phyloP scores from a whole-genome alignment of 176 grass and related monocot species.

The Rhynchospora pubera region DNA sequence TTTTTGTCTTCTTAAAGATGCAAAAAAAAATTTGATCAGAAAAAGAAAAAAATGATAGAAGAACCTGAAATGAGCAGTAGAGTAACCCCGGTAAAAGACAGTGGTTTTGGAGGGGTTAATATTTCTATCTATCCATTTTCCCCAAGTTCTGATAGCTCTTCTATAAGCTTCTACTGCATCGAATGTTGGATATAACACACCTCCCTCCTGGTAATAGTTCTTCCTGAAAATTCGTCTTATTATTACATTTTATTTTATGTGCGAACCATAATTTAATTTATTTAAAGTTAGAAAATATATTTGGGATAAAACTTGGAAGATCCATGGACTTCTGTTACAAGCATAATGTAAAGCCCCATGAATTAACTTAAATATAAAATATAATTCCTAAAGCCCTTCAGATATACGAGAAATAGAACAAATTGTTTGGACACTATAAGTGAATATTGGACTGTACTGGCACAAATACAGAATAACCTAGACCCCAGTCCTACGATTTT shows the following conservation, averaged over 20 bases:
- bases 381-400: neutral
- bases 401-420: neutral
- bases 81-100: constrained; percentile 93
- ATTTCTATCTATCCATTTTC: constrained; percentile 73
- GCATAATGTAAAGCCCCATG: neutral
- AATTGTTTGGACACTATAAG: neutral
- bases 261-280: neutral
- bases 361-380: neutral
- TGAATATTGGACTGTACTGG: neutral
- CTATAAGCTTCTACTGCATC: constrained; percentile 72
- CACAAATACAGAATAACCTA: neutral
- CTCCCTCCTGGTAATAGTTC: constrained; percentile 83
- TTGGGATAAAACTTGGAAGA: neutral
- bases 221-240: constrained; percentile 25
- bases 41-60: neutral
- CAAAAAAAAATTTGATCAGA: neutral
- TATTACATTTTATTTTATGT: neutral
- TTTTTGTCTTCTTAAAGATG: neutral
- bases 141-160: constrained; percentile 68
- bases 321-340: neutral
- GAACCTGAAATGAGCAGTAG: constrained; percentile 81
- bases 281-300: neutral
- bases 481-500: neutral
- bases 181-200: constrained; percentile 50
- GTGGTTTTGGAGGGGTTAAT: constrained; percentile 44